Conservation (phyloP, 176 grass and related monocot genomes). For the Sorghum bicolor region Sorghum_bicolor_NCBIv3 NC_012876.2:2698501-2699000, state of each 20-base stretch:
- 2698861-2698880: conserved; percentile 36
- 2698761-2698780: conserved; percentile 74
- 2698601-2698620: conserved; percentile 79
- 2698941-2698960: not conserved
- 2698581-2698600: conserved; percentile 52
- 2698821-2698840: not conserved
- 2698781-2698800: conserved; percentile 79
- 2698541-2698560: conserved; percentile 59
- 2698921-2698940: conserved; percentile 73
- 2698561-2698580: conserved; percentile 54
- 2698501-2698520: conserved; percentile 94
- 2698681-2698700: conserved; percentile 92
- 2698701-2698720: conserved; percentile 69
- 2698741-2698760: conserved; percentile 76
- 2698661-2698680: conserved; percentile 74
- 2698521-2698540: conserved; percentile 90
- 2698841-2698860: not conserved
- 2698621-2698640: conserved; percentile 93
- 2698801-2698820: conserved; percentile 15
- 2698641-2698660: conserved; percentile 71
- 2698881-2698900: conserved; percentile 45
- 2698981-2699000: not conserved
- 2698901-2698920: conserved; percentile 52
- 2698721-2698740: conserved; percentile 79
- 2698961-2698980: not conserved